These are phyloP conservation scores for Casaregolazyma suthepensis DNA, from an alignment of 1,139 yeast species.

Conservation along the genomic window DNA sequence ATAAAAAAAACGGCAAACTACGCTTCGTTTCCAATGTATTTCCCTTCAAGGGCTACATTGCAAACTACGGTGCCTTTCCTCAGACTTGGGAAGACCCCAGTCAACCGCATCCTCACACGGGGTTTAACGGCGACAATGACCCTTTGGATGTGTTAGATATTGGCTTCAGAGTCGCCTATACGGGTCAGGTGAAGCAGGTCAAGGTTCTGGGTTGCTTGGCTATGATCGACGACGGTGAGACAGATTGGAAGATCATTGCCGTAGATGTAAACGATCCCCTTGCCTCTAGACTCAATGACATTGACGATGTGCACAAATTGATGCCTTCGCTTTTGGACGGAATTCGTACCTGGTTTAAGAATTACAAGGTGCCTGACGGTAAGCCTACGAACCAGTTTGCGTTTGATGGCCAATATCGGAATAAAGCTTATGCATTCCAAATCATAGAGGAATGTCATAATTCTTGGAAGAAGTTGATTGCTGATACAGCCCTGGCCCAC, in stretches of 20 bases:
- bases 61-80: slow-evolving; percentile 91
- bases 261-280: slow-evolving; percentile 70
- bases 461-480: slow-evolving; percentile 63
- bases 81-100: slow-evolving; percentile 95
- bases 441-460: slow-evolving; percentile 60
- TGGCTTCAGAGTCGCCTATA: slow-evolving; percentile 62
- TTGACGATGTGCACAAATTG: slow-evolving; percentile 67
- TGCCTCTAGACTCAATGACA: slow-evolving; percentile 63
- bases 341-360: slow-evolving; percentile 86
- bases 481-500: slow-evolving; percentile 35
- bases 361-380: slow-evolving; percentile 86
- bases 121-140: slow-evolving; percentile 70
- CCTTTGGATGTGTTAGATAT: slow-evolving; percentile 90
- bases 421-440: slow-evolving; percentile 61
- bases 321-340: slow-evolving; percentile 79
- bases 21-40: slow-evolving; percentile 82
- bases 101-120: slow-evolving; percentile 57
- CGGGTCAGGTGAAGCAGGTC: slow-evolving; percentile 76
- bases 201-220: slow-evolving; percentile 85
- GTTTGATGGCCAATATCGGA: slow-evolving; percentile 69
- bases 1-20: slow-evolving; percentile 74
- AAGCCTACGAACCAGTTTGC: slow-evolving; percentile 83
- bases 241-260: slow-evolving; percentile 89
- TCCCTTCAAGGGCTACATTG: slow-evolving; percentile 88
- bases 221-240: slow-evolving; percentile 83